phyloP scores from a whole-genome alignment of 2,329 filamentous ascomycete genomes.

The Fusarium beomiforme region DNA sequence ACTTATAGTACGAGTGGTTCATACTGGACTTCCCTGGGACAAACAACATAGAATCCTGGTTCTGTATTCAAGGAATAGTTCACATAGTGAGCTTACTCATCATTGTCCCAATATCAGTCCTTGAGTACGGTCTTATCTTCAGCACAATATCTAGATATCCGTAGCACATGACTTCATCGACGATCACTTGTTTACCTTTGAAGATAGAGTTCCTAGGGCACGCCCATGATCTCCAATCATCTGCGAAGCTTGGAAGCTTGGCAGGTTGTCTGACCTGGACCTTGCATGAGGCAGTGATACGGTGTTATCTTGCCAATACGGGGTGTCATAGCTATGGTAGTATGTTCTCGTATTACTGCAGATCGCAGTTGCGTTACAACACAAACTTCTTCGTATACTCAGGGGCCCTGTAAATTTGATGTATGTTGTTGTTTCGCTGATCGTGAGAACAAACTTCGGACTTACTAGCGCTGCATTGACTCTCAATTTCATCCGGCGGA shows the following conservation, averaged over 20 bases:
- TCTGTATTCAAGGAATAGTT: neutral
- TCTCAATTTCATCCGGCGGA: too few relatives aligned
- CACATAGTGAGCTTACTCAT: neutral
- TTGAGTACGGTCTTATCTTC: neutral
- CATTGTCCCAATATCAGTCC: neutral
- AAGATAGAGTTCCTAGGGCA: neutral
- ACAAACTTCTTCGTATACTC: neutral
- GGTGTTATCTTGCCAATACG: neutral
- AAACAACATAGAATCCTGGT: too few relatives aligned
- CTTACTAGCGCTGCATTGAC: neutral
- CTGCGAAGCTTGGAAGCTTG: neutral
- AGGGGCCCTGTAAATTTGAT: too few relatives aligned
- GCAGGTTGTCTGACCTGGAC: neutral
- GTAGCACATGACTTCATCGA: neutral
- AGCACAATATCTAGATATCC: neutral
- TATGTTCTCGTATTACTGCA: neutral
- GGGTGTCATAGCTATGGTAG: neutral
- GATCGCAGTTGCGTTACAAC: neutral
- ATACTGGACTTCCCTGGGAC: neutral
- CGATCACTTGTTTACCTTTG: neutral
- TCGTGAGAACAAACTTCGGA: neutral
- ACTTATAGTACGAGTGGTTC: neutral
- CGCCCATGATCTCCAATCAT: neutral
- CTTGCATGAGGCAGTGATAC: neutral
- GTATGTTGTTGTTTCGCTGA: neutral